These are phyloP conservation scores for Tylopilus balloui DNA, from an alignment of 768 basidiomycete genomes.

Conservation along the genomic window DNA sequence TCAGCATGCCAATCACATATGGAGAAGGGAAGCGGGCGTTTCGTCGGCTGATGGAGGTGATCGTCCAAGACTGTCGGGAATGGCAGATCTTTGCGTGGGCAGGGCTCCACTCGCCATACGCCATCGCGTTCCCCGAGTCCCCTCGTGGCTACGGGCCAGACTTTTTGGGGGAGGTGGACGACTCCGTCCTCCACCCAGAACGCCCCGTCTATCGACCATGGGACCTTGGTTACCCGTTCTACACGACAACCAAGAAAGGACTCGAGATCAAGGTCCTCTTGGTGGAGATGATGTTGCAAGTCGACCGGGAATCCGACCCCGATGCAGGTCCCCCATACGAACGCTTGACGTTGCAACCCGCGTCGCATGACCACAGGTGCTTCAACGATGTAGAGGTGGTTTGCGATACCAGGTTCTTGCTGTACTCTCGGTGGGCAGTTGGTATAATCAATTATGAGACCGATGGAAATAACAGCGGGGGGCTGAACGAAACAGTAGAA, in stretches of 20 bases:
- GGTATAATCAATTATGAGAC: conserved; percentile 9
- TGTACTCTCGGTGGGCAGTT: conserved; percentile 5
- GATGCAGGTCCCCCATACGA: neutral
- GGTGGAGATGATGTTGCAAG: conserved; percentile 7
- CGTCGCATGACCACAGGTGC: neutral
- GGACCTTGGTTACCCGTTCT: conserved; percentile 6
- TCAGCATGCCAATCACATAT: conserved; percentile 6
- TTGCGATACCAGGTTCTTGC: conserved; percentile 4
- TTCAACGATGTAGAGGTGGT: neutral
- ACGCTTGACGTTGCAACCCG: neutral
- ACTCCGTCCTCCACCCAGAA: neutral
- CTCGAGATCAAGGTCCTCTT: conserved; percentile 7
- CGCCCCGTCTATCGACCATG: conserved; percentile 8
- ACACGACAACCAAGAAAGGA: conserved; percentile 1
- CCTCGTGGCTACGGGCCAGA: neutral
- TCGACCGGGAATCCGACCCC: neutral
- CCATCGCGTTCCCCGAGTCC: conserved; percentile 5
- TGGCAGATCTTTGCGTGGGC: conserved; percentile 11
- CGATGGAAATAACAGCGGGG: neutral
- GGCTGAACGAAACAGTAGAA: neutral
- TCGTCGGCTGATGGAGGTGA: conserved; percentile 7
- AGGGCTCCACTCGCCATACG: conserved; percentile 5
- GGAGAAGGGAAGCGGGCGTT: conserved; percentile 11
- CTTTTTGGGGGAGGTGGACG: neutral
- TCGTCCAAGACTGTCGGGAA: conserved; percentile 7